Evolutionary conservation across 768 basidiomycete genomes (phyloP).

Genomic region (Auriculariales sp.): DNA sequence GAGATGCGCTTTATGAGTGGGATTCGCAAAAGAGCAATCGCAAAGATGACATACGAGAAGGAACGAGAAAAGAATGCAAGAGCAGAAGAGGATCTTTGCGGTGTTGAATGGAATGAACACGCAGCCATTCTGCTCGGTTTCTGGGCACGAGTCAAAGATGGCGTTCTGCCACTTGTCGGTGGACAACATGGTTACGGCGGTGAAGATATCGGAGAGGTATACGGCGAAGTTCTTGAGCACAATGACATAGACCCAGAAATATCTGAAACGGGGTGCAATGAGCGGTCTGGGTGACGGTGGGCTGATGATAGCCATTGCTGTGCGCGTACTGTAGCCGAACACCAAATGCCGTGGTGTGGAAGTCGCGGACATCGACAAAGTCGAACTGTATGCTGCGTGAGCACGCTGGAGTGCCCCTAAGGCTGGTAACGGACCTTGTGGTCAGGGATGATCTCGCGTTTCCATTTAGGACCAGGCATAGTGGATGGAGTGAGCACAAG

Average conservation of each 20-base stretch:
- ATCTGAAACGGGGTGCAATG: slow-evolving; percentile 36
- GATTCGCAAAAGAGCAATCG: not conserved
- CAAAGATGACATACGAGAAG: slow-evolving; percentile 52
- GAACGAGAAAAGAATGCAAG: slow-evolving; percentile 98
- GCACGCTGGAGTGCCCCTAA: not conserved
- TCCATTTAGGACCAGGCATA: slow-evolving; percentile 74
- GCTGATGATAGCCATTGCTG: not conserved
- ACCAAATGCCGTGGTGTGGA: slow-evolving; percentile 71
- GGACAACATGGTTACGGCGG: slow-evolving; percentile 90
- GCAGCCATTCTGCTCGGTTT: slow-evolving; percentile 40
- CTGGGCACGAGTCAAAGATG: slow-evolving; percentile 66
- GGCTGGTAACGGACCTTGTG: slow-evolving; percentile 59
- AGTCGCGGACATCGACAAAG: slow-evolving; percentile 89
- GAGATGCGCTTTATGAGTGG: slow-evolving; percentile 14
- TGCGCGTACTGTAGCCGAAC: slow-evolving; percentile 70
- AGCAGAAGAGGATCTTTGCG: slow-evolving; percentile 94
- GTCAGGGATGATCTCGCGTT: slow-evolving; percentile 91
- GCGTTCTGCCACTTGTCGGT: slow-evolving; percentile 83
- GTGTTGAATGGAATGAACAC: slow-evolving; percentile 76
- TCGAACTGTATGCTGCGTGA: slow-evolving; percentile 60
- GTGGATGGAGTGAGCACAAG: slow-evolving; percentile 13
- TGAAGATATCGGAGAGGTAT: slow-evolving; percentile 95
- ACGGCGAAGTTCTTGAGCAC: slow-evolving; percentile 94
- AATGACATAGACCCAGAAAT: slow-evolving; percentile 84
- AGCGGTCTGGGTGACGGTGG: not conserved